Evolutionary conservation across 73 alveolate genomes (phyloP).

Genomic region (Durusdinium trenchii): DNA sequence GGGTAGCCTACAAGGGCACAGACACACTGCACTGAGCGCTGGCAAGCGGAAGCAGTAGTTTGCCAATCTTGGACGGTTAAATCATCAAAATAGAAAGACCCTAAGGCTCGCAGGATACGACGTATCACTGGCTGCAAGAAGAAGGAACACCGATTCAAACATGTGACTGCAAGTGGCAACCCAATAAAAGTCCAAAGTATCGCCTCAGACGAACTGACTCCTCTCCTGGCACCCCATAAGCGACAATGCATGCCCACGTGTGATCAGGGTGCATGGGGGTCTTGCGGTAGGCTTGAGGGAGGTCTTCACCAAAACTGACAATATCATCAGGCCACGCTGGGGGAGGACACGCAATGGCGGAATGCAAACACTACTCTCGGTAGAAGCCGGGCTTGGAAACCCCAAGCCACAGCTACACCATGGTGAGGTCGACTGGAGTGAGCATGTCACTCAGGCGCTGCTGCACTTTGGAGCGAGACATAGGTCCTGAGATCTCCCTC

Average conservation of each 20-base stretch:
- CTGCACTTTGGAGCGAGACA: too few relatives aligned
- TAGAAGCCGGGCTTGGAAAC: not conserved
- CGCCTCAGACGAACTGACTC: not conserved
- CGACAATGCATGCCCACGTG: not conserved
- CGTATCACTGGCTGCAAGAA: not conserved
- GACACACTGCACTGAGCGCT: not conserved
- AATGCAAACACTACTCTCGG: not conserved
- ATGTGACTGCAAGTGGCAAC: slow-evolving; percentile 43
- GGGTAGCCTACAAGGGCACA: not conserved
- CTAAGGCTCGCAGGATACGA: not conserved
- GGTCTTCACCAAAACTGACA: too few relatives aligned
- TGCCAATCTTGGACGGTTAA: not conserved
- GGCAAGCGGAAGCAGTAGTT: not conserved
- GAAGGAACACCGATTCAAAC: not conserved
- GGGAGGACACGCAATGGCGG: not conserved
- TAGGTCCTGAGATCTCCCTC: too few relatives aligned
- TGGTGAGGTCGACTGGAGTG: too few relatives aligned
- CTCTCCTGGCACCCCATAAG: not conserved
- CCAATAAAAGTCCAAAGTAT: slow-evolving; percentile 43
- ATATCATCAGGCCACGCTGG: too few relatives aligned
- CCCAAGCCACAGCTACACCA: not conserved
- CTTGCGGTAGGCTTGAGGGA: too few relatives aligned
- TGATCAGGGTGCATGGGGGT: too few relatives aligned
- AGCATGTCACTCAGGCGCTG: too few relatives aligned
- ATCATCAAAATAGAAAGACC: not conserved